Base-by-base conservation (phyloP, 257 asterid species). In the Solanum tacnaense region DNA sequence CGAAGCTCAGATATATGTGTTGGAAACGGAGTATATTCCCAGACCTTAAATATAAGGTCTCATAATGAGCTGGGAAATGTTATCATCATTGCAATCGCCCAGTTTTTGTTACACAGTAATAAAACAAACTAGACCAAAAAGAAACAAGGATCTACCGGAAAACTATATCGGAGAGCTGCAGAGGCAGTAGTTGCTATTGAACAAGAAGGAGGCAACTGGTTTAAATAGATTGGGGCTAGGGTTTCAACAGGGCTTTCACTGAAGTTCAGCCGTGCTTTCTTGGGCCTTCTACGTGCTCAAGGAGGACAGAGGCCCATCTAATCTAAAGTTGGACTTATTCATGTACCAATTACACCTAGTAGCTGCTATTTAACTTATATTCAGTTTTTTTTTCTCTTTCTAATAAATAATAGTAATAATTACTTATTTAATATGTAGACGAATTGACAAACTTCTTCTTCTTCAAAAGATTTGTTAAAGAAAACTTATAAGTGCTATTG, bases 61-160 rank as follows among this genome's bases (percentile, higher is more conserved):
- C 96, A 90, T 91, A 90, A 91, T 91, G 94, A 93, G 94, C 96
- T 92, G 93, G 94, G 94, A 92, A 89, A 90, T 89, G 87, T 85
- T 60, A 58, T 92, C 94, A 90, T 93, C 95, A 93, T 71, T 4
- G 93, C 94, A 29, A 89, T 88, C 35, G 13, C 32, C 32, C 56
- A 3, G 1, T 9, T 7, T 5, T 1, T 16, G 5, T 1, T 8
- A 79, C 13, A 13, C 7, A 8, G 4, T 25, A 79, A 44, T 52
- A 52, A 52, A 52, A 52, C n/a, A 15, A 10, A 31, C 6, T 12
- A 7, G 13, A 88, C 15, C 3, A 6, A 13, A 23, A 4, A n/a
- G 15, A 62, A 60, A 23, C 70, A 23, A 21, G n/a, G 46, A 38
- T 18, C 7, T 13, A 11, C 62, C 8, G 25, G 34, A 29, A 18